Evolutionary conservation across 345 rosid genomes (phyloP), one percentile per base, ranked within the genome.

Genomic region (Eucalyptus regnans): DNA sequence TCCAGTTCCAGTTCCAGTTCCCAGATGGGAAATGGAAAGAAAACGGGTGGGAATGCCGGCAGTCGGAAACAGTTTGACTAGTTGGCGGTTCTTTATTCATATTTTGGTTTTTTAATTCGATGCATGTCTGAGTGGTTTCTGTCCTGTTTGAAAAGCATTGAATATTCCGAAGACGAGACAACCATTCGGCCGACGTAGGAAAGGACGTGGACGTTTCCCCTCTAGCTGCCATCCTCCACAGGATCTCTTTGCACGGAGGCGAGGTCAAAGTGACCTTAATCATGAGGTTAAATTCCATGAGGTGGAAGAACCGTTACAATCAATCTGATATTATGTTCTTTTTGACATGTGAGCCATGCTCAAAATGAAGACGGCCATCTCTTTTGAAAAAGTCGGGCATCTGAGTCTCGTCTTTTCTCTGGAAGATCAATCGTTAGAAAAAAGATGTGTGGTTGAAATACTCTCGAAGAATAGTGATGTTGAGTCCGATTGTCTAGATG

Each of bases 401-500:
- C 3, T 22, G 3, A 20, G 56, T 52, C 22, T 14, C 1, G 13
- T 33, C 44, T 68, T 17, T 33, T 68, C 80, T 68, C 4, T 33
- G 3, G 7, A 68, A 68, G 12, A 68, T 68, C 23, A 68, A 68
- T 5, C 4, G 6, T 37, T 18, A 52, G 20, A 3, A 16, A 31
- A 4, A 51, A 52, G 17, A 17, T 31, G 23, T 68, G 44, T 33
- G 44, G 37, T 68, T 68, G 44, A 33, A 68, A 68, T 37, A 33
- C 41, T 33, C 23, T 68, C 1, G 6, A 3, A 68, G 12, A 68
- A 4, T 5, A 68, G 23, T 68, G 12, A 16, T 9, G 7, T 33
- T 33, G 44, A 68, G 1, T 68, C 1, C 1, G 4, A 8, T 9
- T 1, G 1, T 68, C 22, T 9, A 68, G 80, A 33, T 17, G 4